Evolutionary conservation across 192 early-diverging fungal genomes (phyloP).

Genomic region (Gonapodya prolifera): DNA sequence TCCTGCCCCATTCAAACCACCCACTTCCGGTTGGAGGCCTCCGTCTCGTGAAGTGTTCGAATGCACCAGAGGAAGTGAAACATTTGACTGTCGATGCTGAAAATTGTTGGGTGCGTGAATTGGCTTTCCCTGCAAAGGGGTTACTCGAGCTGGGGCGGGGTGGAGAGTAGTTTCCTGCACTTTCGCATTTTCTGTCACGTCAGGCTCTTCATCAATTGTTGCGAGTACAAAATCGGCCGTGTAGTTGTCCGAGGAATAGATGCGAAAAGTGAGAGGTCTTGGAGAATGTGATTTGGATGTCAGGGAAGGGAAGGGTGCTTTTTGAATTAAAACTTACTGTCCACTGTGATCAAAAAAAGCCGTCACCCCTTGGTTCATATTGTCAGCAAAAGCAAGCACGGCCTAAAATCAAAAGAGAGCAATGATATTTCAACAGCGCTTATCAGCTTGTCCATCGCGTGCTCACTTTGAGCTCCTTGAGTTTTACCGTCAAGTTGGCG

Average conservation of each 20-base stretch:
- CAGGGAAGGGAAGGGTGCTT: neutral
- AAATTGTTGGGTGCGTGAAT: too few species aligned
- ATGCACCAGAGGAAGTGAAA: too few species aligned
- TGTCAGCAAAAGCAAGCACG: neutral
- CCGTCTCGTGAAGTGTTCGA: too few species aligned
- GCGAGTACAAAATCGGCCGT: neutral
- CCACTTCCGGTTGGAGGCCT: too few species aligned
- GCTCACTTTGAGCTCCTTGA: slow-evolving; percentile 1
- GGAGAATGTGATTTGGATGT: neutral
- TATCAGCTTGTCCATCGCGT: too few species aligned
- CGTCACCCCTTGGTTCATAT: neutral
- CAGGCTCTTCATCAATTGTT: neutral
- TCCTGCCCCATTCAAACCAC: too few species aligned
- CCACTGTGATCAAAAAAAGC: neutral
- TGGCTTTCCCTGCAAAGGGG: too few species aligned
- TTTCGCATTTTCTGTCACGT: neutral
- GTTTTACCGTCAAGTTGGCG: neutral
- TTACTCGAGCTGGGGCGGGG: too few species aligned
- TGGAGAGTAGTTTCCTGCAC: too few species aligned
- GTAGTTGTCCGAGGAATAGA: neutral
- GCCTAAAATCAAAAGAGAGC: neutral
- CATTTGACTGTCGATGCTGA: too few species aligned
- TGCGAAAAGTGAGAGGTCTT: neutral
- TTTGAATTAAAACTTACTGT: neutral
- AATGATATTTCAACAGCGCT: neutral